Base-by-base conservation (phyloP, 345 rosid species). In the Cochlearia excelsa region DNA sequence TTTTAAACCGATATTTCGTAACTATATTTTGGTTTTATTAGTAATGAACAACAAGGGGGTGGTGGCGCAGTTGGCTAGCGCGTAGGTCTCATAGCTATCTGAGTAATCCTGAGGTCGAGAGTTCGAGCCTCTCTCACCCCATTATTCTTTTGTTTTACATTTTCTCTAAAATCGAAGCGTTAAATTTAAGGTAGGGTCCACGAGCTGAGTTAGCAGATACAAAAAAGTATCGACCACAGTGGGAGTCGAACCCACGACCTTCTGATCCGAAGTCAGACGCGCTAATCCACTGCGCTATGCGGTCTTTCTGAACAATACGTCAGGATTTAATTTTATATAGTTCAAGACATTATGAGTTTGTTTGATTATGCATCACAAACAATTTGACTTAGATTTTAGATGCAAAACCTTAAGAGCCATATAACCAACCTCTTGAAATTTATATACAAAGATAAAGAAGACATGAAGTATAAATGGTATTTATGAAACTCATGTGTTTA, bases 231-330 rank as follows among this genome's bases (percentile, higher is more conserved):
- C 72, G 76, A 72, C 76, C 76, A 72, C 76, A 72, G 76, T 59
- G 76, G 76, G 76, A 60, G 86, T 85, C 96, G 96, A 88, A 81
- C 88, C 85, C 87, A 83, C 95, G 94, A 87, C 95, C 96, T 87
- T 84, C 83, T 87, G 94, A 91, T 86, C 92, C 96, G 90, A 91
- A 91, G 96, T 85, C 95, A 85, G 85, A 90, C 90, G 93, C 92
- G 86, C 92, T 84, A 86, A 86, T 86, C 90, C 90, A 86, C 92
- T 86, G 90, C 93, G 90, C 97, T 86, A 86, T 84, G 95, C 95
- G 84, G 85, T 80, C 78, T 0, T 26, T 51, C 23, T 16, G 23
- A 16, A 16, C 23, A 16, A 16, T 16, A 16, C 23, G 23, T 16
- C 23, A 16, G 23, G 23, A 16, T 16, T 16, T 16, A 16, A 16